Percentiles rank a stretch among this genome's conserved stretches.
Conservation (phyloP, 169 alveolate species). For the Cryptosporidium canis region DNA sequence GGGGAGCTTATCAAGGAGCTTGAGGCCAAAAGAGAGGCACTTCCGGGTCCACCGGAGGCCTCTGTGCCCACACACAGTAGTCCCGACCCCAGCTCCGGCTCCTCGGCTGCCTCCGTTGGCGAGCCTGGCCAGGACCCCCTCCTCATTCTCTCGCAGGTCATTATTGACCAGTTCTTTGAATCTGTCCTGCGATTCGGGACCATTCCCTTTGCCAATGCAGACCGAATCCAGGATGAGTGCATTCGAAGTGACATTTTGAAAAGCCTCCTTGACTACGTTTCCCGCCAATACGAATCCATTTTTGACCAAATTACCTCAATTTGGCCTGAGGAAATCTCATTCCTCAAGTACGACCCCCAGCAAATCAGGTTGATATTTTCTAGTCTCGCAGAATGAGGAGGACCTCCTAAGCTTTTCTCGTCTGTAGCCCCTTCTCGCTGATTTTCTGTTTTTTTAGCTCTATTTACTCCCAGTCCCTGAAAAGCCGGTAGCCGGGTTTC, state of each 20-base stretch:
- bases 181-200: conserved; percentile 55
- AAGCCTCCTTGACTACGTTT: neutral
- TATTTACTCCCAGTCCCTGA: neutral
- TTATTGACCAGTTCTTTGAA: conserved; percentile 53
- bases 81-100: neutral
- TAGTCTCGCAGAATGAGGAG: neutral
- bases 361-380: conserved; percentile 6
- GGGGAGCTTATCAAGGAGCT: conserved; percentile 32
- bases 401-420: no score
- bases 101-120: neutral
- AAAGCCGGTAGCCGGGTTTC: neutral
- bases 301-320: conserved; percentile 9
- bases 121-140: conserved; percentile 34
- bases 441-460: neutral
- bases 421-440: no score
- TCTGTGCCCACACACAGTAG: neutral
- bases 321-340: conserved; percentile 23
- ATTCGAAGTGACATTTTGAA: neutral
- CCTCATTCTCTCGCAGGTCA: conserved; percentile 55
- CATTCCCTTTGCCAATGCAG: conserved; percentile 45
- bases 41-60: neutral
- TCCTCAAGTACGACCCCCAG: neutral
- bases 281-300: conserved; percentile 27
- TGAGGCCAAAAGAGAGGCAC: neutral
- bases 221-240: conserved; percentile 24